phyloP scores from a whole-genome alignment of 305 asterid species.

The Solanum chacoense region DNA sequence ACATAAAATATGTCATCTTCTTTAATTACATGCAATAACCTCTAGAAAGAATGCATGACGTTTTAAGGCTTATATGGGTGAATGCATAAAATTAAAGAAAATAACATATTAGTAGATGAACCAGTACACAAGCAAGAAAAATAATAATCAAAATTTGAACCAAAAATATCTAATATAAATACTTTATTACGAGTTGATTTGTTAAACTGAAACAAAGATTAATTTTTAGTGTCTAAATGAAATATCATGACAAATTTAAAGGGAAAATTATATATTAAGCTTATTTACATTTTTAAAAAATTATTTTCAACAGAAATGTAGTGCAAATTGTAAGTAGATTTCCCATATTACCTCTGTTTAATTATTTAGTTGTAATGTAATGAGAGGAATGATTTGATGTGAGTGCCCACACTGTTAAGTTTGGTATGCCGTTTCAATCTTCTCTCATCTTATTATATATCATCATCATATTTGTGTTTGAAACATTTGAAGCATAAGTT shows the following conservation, averaged over 20 bases:
- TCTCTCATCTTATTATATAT: not conserved
- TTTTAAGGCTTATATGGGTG: not conserved
- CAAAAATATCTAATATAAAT: not conserved
- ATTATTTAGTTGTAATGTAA: not conserved
- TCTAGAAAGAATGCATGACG: not conserved
- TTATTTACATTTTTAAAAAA: not conserved
- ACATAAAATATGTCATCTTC: not conserved
- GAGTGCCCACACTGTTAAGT: slow-evolving; percentile 17
- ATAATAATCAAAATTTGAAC: not conserved
- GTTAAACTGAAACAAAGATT: not conserved
- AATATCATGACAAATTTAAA: not conserved
- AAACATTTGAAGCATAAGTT: not conserved
- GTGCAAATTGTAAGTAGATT: not conserved
- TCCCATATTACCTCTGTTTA: not conserved
- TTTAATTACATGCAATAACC: not conserved
- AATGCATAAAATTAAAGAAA: not conserved
- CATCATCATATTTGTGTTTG: not conserved
- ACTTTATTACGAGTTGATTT: not conserved
- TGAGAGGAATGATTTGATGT: slow-evolving; percentile 10
- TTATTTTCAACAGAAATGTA: not conserved
- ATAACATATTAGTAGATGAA: not conserved
- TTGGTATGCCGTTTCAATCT: slow-evolving; percentile 17
- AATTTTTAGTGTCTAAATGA: not conserved
- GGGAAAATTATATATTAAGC: not conserved
- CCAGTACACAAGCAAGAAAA: not conserved